Percentiles rank a stretch among this genome's conserved stretches.
Evolutionary conservation across 2,329 filamentous ascomycete species (phyloP).

Genomic region (Scytalidium lignicola): DNA sequence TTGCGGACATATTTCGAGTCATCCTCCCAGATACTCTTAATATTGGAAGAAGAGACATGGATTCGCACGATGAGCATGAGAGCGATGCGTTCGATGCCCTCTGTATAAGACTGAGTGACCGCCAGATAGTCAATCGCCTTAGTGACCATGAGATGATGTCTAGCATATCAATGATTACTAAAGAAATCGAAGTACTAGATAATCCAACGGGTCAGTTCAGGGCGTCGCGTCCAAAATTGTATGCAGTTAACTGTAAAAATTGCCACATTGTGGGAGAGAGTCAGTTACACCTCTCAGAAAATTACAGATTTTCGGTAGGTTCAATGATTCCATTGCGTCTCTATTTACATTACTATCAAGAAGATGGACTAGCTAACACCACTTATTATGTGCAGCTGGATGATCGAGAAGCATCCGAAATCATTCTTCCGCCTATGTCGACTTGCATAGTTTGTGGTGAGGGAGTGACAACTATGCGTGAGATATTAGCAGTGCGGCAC

Average conservation of each 20-base stretch:
- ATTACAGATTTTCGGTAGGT: slow-evolving; percentile 26
- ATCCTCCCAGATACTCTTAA: slow-evolving; percentile 34
- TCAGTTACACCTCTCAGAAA: slow-evolving; percentile 25
- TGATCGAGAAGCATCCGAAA: slow-evolving; percentile 11
- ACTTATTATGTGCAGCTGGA: slow-evolving; percentile 11
- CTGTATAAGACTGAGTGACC: slow-evolving; percentile 27
- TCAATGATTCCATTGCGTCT: too few relatives aligned
- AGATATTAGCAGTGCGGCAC: slow-evolving; percentile 30
- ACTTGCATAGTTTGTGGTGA: slow-evolving; percentile 31
- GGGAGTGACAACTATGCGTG: slow-evolving; percentile 30
- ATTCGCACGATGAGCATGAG: slow-evolving; percentile 28
- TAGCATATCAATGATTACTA: slow-evolving; percentile 30
- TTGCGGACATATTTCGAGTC: slow-evolving; percentile 31
- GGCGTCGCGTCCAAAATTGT: slow-evolving; percentile 27
- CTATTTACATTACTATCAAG: too few relatives aligned
- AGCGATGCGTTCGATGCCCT: slow-evolving; percentile 33
- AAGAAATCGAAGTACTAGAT: slow-evolving; percentile 30
- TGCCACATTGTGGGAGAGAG: slow-evolving; percentile 33
- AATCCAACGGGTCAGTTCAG: slow-evolving; percentile 29
- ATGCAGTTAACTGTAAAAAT: slow-evolving; percentile 31
- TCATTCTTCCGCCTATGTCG: slow-evolving; percentile 23
- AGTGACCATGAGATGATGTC: slow-evolving; percentile 34
- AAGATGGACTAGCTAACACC: background rate
- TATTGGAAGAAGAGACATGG: slow-evolving; percentile 20
- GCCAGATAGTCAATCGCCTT: slow-evolving; percentile 33